Conservation (phyloP, 176 grass and related monocot species). For the Oryza brachyantha region DNA sequence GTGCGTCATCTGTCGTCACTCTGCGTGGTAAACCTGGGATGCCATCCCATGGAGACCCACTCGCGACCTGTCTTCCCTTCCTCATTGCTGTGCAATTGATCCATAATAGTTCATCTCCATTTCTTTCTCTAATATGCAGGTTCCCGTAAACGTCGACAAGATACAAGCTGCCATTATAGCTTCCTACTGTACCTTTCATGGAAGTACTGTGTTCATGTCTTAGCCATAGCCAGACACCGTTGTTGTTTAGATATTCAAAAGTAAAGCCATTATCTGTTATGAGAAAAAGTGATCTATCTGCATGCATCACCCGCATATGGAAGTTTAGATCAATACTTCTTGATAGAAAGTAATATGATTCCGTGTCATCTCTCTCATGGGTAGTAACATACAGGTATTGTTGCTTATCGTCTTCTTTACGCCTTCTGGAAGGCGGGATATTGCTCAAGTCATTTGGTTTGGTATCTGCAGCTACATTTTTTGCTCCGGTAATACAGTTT, state of each 20-base stretch:
- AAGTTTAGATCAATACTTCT: conserved; percentile 75
- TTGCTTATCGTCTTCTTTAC: conserved; percentile 56
- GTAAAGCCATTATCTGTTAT: conserved; percentile 69
- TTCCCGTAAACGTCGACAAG: conserved; percentile 71
- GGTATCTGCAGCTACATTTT: conserved; percentile 25
- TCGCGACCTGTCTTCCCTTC: conserved; percentile 67
- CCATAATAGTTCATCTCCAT: conserved; percentile 69
- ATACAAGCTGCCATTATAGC: conserved; percentile 92
- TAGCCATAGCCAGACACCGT: conserved; percentile 89
- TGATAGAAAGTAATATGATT: conserved; percentile 77
- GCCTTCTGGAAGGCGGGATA: conserved; percentile 39
- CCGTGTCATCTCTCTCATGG: conserved; percentile 35
- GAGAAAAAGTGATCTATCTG: conserved; percentile 78
- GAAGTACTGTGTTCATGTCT: conserved; percentile 70
- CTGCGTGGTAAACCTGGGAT: conserved; percentile 49
- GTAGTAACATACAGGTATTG: conserved; percentile 47
- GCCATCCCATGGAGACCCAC: conserved; percentile 90
- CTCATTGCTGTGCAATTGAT: conserved; percentile 93
- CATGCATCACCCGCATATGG: conserved; percentile 71
- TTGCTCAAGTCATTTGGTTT: conserved; percentile 52
- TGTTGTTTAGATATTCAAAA: conserved; percentile 80
- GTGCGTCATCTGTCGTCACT: conserved; percentile 60
- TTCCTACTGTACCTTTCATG: conserved; percentile 75
- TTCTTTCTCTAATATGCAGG: conserved; percentile 92
- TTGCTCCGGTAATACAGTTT: conserved; percentile 79